Percentiles rank a stretch among this genome's conserved stretches.
These are phyloP conservation scores for Aurantiochytrium sp. DNA, from an alignment of 108 stramenopile species.

Conservation along the genomic window DNA sequence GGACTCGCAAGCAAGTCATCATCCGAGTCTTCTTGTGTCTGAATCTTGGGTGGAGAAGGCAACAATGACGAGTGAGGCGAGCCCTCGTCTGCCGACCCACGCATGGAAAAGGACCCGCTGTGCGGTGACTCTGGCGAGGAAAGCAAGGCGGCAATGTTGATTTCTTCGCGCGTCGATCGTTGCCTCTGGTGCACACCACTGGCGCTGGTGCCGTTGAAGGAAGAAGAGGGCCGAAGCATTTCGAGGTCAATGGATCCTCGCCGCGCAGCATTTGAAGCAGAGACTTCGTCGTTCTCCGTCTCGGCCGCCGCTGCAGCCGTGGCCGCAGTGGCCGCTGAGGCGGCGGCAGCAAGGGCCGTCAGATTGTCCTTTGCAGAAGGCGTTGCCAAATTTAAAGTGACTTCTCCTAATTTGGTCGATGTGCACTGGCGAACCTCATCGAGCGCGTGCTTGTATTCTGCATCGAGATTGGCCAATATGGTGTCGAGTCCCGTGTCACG, in stretches of 20 bases:
- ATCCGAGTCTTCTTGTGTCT: background rate
- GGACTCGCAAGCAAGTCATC: background rate
- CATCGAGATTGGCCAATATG: background rate
- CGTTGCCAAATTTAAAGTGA: background rate
- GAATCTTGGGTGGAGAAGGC: background rate
- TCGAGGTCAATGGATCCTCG: too few species aligned
- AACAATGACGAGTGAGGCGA: background rate
- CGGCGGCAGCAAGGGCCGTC: background rate
- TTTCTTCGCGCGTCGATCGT: too few species aligned
- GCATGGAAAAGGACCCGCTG: background rate
- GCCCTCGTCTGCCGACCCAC: background rate
- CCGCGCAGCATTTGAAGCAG: too few species aligned
- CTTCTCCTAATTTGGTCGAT: background rate
- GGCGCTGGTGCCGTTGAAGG: too few species aligned
- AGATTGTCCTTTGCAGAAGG: background rate
- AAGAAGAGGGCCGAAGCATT: too few species aligned
- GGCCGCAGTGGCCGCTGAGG: background rate
- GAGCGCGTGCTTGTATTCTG: background rate
- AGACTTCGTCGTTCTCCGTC: too few species aligned
- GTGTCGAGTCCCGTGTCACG: background rate
- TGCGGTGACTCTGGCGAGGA: too few species aligned
- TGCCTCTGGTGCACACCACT: too few species aligned
- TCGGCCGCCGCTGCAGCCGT: too few species aligned
- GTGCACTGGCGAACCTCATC: background rate
- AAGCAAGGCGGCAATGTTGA: too few species aligned